Conservation (phyloP, 169 alveolate genomes). For the Cryptosporidium ubiquitum region DNA sequence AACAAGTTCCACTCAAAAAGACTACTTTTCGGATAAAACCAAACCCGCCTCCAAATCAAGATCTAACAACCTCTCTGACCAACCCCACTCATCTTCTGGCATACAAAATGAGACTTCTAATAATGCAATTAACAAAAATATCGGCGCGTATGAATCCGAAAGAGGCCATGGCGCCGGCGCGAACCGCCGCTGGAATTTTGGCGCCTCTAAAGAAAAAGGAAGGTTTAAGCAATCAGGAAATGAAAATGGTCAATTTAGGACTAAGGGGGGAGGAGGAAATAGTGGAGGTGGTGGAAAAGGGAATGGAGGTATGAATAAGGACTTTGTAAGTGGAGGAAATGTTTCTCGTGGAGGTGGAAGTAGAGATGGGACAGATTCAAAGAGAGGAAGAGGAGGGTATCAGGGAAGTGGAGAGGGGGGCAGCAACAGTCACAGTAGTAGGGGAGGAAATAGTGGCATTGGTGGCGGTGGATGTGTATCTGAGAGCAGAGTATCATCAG, state of each 20-base stretch:
- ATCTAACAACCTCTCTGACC: background rate
- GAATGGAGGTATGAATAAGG: background rate
- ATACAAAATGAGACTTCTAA: background rate
- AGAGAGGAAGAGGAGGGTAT: conserved; percentile 2
- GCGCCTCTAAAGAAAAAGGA: conserved; percentile 27
- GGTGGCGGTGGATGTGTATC: background rate
- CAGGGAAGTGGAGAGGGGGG: background rate
- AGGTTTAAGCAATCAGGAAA: conserved; percentile 10
- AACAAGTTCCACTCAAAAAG: background rate
- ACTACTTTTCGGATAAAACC: background rate
- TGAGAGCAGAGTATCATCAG: background rate
- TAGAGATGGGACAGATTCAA: background rate
- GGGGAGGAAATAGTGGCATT: background rate
- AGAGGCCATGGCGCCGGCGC: background rate
- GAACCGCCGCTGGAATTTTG: conserved; percentile 29
- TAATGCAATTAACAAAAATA: background rate
- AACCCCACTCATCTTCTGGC: conserved; percentile 1
- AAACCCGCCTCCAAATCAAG: background rate
- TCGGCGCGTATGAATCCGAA: background rate
- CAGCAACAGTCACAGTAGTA: background rate
- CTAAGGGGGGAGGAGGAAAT: conserved; percentile 8
- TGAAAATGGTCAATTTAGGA: background rate
- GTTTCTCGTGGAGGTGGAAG: background rate
- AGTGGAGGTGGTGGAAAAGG: background rate
- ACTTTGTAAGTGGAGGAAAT: background rate